These are phyloP conservation scores for Pycnococcus provasolii DNA, from an alignment of 139 green algal species.

Conservation along the genomic window DNA sequence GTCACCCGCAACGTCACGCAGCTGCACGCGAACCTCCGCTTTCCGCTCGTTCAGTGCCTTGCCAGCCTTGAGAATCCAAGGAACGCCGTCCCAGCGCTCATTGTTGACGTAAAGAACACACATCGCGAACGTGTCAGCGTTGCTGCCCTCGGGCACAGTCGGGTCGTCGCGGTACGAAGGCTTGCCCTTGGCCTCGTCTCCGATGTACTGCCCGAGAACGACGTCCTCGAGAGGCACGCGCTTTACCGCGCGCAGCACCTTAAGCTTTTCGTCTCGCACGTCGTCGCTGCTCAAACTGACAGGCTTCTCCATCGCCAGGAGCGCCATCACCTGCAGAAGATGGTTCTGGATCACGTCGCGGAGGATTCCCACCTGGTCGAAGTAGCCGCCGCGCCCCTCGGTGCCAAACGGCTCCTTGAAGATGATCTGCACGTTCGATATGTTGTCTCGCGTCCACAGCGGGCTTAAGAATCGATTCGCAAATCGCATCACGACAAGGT, in stretches of 20 bases:
- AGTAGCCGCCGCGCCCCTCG: constrained; percentile 87
- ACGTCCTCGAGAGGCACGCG: constrained; percentile 43
- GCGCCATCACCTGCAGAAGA: constrained; percentile 59
- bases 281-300: constrained; percentile 74
- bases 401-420: constrained; percentile 92
- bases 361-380: constrained; percentile 95
- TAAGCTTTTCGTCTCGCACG: constrained; percentile 85
- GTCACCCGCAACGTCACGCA: constrained; percentile 34
- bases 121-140: constrained; percentile 79
- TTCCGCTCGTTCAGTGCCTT: constrained; percentile 76
- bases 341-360: constrained; percentile 80
- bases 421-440: constrained; percentile 82
- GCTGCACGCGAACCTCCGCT: constrained; percentile 48
- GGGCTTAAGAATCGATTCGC: constrained; percentile 77
- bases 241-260: constrained; percentile 65
- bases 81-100: constrained; percentile 68
- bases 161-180: constrained; percentile 82
- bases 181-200: constrained; percentile 17
- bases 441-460: constrained; percentile 68
- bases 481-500: constrained; percentile 93
- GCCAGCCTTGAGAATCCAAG: constrained; percentile 85
- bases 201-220: constrained; percentile 88
- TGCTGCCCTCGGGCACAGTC: constrained; percentile 63
- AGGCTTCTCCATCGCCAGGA: constrained; percentile 89
- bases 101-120: constrained; percentile 74